Conservation (phyloP, 495 filamentous ascomycete species). For the Lindgomyces ingoldianus region DNA sequence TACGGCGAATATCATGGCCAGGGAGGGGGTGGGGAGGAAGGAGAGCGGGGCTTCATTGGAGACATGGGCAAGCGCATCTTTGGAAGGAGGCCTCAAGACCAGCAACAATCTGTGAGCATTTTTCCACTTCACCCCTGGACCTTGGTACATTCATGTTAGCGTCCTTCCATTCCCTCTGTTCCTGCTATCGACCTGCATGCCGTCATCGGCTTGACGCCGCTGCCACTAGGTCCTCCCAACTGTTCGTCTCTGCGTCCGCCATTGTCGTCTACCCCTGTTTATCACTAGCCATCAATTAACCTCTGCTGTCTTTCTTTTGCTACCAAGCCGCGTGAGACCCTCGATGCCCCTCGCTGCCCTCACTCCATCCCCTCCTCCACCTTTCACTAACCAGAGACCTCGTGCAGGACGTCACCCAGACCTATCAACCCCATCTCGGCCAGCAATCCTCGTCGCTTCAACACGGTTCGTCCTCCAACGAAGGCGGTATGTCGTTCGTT, state of each 20-base stretch:
- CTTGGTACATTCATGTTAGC: neutral
- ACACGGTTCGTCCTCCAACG: slow-evolving; percentile 20
- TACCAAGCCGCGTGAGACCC: neutral
- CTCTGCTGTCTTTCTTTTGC: neutral
- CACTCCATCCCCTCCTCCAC: neutral
- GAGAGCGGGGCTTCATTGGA: slow-evolving; percentile 55
- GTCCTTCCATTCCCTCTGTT: neutral
- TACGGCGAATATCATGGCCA: slow-evolving; percentile 57
- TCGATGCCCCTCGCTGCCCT: neutral
- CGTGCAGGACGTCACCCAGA: neutral
- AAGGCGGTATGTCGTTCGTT: slow-evolving; percentile 50
- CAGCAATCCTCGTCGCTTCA: slow-evolving; percentile 41
- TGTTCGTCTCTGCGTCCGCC: neutral
- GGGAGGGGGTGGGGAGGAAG: slow-evolving; percentile 47
- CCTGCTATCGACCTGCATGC: neutral
- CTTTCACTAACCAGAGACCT: slow-evolving; percentile 12
- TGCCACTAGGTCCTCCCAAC: neutral
- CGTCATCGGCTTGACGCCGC: neutral
- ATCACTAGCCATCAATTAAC: neutral
- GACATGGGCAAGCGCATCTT: slow-evolving; percentile 55
- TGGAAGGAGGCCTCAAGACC: slow-evolving; percentile 9
- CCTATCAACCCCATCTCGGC: slow-evolving; percentile 23
- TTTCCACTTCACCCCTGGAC: neutral
- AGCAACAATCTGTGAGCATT: slow-evolving; percentile 4
- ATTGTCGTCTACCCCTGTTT: neutral